Evolutionary conservation across 108 stramenopile genomes (phyloP), one percentile per base, ranked within the genome.

Genomic region (Conticribra weissflogii): DNA sequence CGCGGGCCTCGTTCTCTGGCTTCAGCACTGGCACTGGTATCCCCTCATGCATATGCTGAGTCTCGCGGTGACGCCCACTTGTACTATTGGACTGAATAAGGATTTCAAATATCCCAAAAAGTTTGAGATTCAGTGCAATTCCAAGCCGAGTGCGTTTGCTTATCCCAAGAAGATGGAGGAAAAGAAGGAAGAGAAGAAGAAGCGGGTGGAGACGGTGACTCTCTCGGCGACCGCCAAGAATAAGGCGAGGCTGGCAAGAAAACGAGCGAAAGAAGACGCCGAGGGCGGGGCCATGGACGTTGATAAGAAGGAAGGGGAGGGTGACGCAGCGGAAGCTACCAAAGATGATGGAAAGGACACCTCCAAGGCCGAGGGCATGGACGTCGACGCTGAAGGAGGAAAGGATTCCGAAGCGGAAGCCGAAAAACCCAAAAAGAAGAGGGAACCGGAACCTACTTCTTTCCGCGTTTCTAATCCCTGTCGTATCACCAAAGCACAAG

Each of bases 1-100:
- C 3, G 94, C 96, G 5, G 99, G 99, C 44, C 59, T 98, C 41
- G 95, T 89, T 16, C 78, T 99, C 25, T 99, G 96, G 95, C 69
- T 94, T 48, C 99, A 99, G 73, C 94, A 98, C 75, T 99, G 99
- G 99, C 98, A 98, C 67, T 99, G 99, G 99, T 98, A 95, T 71
- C 99, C 99, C 17, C 89, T 98, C 84, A 91, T 97, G 91, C 97
- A 98, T 78, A 96, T 97, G 87, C 83, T 99, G 27, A 89, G 95
- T 52, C 86, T 99, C 7, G 92, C 98, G 7, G 72, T 99, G 28
- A 96, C 96, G 0, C 99, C 99, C 25, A 98, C 97, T 1, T 82
- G 86, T 30, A 88, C 96, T n/a, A 91, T 98, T 68, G 99, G 97
- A 5, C 78, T 99, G 34, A 98, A 98, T 81, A 85, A 84, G 76